Percentiles rank a stretch among this genome's conserved stretches.
phyloP scores from a whole-genome alignment of 176 grass and related monocot species.

The Hordeum marinum region DNA sequence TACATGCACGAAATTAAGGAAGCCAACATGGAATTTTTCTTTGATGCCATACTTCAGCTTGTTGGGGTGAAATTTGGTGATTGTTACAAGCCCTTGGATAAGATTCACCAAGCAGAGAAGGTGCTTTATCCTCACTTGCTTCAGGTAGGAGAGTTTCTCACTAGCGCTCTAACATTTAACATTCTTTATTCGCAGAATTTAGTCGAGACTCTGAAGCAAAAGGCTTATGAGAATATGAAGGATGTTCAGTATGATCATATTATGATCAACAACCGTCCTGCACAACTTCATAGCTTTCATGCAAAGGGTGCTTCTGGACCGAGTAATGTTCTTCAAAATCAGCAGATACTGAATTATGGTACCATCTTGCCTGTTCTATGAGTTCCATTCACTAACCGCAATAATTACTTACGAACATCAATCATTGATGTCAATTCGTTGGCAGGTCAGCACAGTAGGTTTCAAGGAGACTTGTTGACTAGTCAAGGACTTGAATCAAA shows the following conservation, averaged over 20 bases:
- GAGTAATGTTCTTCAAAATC: conserved; percentile 12
- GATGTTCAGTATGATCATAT: conserved; percentile 26
- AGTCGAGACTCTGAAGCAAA: conserved; percentile 21
- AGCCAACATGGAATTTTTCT: conserved; percentile 20
- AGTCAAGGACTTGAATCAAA: background rate
- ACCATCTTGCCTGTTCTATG: background rate
- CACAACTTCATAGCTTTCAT: conserved; percentile 11
- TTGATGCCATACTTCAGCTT: conserved; percentile 43
- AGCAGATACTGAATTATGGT: conserved; percentile 25
- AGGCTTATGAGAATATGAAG: conserved; percentile 41
- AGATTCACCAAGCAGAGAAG: conserved; percentile 31
- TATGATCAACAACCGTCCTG: conserved; percentile 43
- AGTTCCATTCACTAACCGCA: background rate
- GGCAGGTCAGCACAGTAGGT: conserved; percentile 16
- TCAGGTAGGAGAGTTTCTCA: background rate
- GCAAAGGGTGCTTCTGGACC: background rate
- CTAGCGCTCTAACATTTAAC: conserved; percentile 9
- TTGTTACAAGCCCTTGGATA: conserved; percentile 36
- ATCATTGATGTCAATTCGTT: background rate
- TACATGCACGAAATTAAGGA: conserved; percentile 13
- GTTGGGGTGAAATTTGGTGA: conserved; percentile 48
- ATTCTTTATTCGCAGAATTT: conserved; percentile 29
- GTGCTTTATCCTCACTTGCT: conserved; percentile 9
- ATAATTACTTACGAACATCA: background rate
- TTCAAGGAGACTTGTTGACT: background rate